Base-by-base conservation (phyloP, 345 rosid genomes). In the Sonneratia caseolaris region DNA sequence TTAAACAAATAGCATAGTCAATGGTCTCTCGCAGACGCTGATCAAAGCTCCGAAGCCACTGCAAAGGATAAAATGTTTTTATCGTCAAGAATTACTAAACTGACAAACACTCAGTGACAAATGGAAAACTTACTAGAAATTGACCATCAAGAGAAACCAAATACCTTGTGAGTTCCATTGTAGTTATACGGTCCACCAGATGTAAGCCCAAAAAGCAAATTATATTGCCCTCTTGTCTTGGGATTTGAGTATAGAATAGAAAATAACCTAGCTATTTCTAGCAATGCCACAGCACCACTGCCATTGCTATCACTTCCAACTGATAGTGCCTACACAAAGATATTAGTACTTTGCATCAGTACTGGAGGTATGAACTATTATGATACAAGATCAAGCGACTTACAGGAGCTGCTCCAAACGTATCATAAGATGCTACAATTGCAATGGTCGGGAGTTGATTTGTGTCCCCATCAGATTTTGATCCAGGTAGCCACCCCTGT, bases 21-120 rank as follows among this genome's bases (percentile, higher is more conserved):
- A 95, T 86, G 79, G 91, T 88, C 87, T 95, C 99, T 72, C 93
- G 94, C 83, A 90, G 76, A 70, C 97, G 92, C 76, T 95, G 99
- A 81, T 95, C 99, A 79, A 95, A 87, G 84, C 96, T 95, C 79
- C 86, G 83, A 78, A 95, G 91, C 99, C 99, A 95, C 99, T 95
- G 83, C 83, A 84, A 65, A 79, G 71, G 42, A 70, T 19, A 45
- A 64, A 79, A 71, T 35, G 71, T 27, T 27, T 27, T 27, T 27
- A 27, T 27, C 32, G 32, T 18, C 74, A 62, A 73, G 65, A 62
- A 18, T 68, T 71, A 75, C 49, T 45, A 27, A 69, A n/a, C 53
- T 16, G 57, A 27, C 7, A 27, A 24, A 37, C 68, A 53, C 22
- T 47, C 42, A 35, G 22, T 11, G 37, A 18, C 13, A 42, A 12